Conservation (phyloP, 2,329 filamentous ascomycete genomes). For the Aspergillus aculeatus region DNA sequence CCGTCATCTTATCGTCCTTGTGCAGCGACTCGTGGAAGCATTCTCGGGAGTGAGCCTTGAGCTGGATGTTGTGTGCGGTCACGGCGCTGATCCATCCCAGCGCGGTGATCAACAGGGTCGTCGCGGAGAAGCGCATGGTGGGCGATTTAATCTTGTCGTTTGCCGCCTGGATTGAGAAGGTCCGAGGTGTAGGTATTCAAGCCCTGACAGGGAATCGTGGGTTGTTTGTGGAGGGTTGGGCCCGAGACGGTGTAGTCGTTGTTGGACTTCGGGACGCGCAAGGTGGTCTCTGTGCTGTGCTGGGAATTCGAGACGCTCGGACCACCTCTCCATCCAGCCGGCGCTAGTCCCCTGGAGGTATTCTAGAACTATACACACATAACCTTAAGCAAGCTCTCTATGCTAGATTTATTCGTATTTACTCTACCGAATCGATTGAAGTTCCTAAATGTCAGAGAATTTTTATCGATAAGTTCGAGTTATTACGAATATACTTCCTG, state of each 20-base stretch:
- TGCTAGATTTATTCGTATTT: too few species aligned
- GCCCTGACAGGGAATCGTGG: slow-evolving; percentile 3
- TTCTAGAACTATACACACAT: too few species aligned
- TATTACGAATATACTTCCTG: too few species aligned
- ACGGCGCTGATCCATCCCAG: slow-evolving; percentile 60
- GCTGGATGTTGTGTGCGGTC: slow-evolving; percentile 89
- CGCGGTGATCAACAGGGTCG: slow-evolving; percentile 49
- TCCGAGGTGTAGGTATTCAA: neutral
- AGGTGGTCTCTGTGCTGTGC: slow-evolving; percentile 29
- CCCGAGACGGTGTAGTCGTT: neutral
- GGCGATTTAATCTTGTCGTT: neutral
- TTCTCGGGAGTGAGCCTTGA: slow-evolving; percentile 88
- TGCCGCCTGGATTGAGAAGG: neutral
- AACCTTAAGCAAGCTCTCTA: too few species aligned
- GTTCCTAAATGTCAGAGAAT: neutral
- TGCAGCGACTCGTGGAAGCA: slow-evolving; percentile 96
- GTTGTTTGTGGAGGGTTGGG: slow-evolving; percentile 13
- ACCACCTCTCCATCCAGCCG: slow-evolving; percentile 27
- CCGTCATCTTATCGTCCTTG: slow-evolving; percentile 95
- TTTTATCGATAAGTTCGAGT: neutral
- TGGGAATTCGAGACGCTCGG: slow-evolving; percentile 36
- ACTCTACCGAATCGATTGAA: too few species aligned
- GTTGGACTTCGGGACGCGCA: slow-evolving; percentile 29
- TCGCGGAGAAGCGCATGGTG: slow-evolving; percentile 44
- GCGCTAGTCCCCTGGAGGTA: neutral